Base-by-base conservation (phyloP, 2,329 filamentous ascomycete genomes). In the Dactylellina drechsleri region DNA sequence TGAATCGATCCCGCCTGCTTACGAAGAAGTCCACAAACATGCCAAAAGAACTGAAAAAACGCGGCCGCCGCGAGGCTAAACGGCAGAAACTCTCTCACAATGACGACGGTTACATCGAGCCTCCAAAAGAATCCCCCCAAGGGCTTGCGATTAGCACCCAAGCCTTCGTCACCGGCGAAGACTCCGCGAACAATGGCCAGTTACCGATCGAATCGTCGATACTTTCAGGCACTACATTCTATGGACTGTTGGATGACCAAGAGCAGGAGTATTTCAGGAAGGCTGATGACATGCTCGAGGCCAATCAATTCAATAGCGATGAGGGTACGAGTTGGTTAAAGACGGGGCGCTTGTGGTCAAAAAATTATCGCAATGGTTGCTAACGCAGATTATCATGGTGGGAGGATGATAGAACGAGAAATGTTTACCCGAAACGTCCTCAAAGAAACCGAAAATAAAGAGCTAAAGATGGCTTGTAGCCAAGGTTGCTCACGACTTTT, bases 241-340 rank as follows among this genome's bases (percentile, higher is more conserved):
- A 96, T 79, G 95, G 95, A 77, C 90, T 97, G 85, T 89, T 99
- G 26, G 91, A 92, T 79, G 90, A 96, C 65, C 88, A 96, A 78
- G 95, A 99, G 84, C 92, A 97, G 81, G 93, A 97, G 82, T 97
- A 97, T 82, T 99, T 98, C 82, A 90, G 92, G 78, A 89, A 89
- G 56, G 93, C 93, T 64, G 93, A 96, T 84, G 91, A 96, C 81
- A 86, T 96, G 83, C 89, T 99, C 73, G 93, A 97, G 82, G 83
- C 92, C 78, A 95, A 98, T 83, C 89, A 94, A 81, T 98, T 98
- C 81, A 88, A 87, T 47, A 89, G 89, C 45, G 82, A 88, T 61
- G 92, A 97, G 78, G 91, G 93, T 78, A 87, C 31, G 89, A 70
- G 84, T 85, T n/a, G 13, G 13, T 18, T 52, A n/a, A 18, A n/a